A percentile compares a stretch with the other conserved stretches of the same genome.
Evolutionary conservation across 139 green algal species (phyloP).

Genomic region (Coccomyxa sp.): DNA sequence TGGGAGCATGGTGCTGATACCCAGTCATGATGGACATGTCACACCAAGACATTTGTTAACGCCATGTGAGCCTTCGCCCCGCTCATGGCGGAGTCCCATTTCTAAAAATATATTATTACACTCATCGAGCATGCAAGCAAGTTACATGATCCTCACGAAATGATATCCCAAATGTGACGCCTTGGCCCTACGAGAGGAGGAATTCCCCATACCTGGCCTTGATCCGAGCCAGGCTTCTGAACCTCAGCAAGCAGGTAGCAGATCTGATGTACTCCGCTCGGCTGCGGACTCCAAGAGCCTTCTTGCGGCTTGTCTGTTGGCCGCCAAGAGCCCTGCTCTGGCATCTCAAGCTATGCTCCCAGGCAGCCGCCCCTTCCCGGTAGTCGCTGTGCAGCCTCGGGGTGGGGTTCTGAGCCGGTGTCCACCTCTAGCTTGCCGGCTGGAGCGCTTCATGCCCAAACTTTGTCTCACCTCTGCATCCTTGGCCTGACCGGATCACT

Average conservation of each 20-base stretch:
- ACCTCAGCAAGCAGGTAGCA: slow-evolving; percentile 69
- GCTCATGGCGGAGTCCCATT: too few species aligned
- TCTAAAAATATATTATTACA: too few species aligned
- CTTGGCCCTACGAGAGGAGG: too few species aligned
- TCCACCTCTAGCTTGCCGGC: too few species aligned
- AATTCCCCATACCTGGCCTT: slow-evolving; percentile 69
- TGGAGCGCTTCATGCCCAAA: too few species aligned
- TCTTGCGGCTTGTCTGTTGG: neutral
- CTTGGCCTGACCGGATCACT: too few species aligned
- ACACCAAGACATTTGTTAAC: neutral
- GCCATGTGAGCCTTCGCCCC: neutral
- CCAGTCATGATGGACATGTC: neutral
- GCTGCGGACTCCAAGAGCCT: slow-evolving; percentile 55
- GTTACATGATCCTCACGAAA: neutral
- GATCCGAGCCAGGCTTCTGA: slow-evolving; percentile 78
- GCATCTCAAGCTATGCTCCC: neutral
- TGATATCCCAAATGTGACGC: too few species aligned
- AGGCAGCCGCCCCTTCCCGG: neutral
- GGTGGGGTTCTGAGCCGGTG: too few species aligned
- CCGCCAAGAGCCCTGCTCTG: neutral
- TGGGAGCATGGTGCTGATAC: too few species aligned
- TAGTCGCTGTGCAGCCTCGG: too few species aligned
- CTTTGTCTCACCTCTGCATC: too few species aligned
- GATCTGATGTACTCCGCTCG: slow-evolving; percentile 70
- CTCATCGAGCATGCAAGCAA: neutral